phyloP scores from a whole-genome alignment of 768 basidiomycete genomes.

The Leccinum subtestaceum region DNA sequence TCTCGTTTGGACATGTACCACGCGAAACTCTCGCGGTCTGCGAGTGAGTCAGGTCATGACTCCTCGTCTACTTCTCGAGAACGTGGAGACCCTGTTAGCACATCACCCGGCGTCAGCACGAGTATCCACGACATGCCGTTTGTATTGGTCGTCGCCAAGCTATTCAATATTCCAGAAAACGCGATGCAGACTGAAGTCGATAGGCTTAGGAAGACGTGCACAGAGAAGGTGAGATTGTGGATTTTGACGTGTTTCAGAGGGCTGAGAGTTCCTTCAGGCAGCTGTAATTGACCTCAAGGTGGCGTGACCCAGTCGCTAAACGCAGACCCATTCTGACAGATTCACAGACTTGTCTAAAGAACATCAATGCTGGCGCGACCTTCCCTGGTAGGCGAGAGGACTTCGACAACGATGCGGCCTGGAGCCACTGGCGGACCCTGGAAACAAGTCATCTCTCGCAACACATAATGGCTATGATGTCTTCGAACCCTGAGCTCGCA shows the following conservation, averaged over 20 bases:
- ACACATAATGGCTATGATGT: constrained; percentile 82
- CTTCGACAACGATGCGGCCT: constrained; percentile 79
- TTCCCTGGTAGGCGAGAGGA: constrained; percentile 90
- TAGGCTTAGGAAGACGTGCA: constrained; percentile 57
- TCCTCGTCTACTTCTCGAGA: constrained; percentile 57
- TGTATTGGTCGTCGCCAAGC: constrained; percentile 60
- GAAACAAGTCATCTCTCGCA: constrained; percentile 84
- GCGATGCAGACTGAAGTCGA: constrained; percentile 75
- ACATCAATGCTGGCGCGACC: constrained; percentile 76
- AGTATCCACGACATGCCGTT: constrained; percentile 76
- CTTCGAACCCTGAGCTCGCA: constrained; percentile 82
- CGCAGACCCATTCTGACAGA: constrained; percentile 5
- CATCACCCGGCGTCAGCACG: constrained; percentile 37
- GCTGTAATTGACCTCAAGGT: constrained; percentile 88
- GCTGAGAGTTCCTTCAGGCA: constrained; percentile 46
- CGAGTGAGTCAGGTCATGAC: constrained; percentile 67
- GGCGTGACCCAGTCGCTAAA: constrained; percentile 4
- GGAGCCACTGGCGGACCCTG: constrained; percentile 75
- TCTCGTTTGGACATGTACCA: constrained; percentile 82
- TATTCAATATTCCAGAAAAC: constrained; percentile 73
- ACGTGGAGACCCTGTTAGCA: constrained; percentile 46
- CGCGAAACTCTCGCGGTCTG: constrained; percentile 66
- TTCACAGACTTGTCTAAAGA: constrained; percentile 77
- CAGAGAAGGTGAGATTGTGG: constrained; percentile 58
- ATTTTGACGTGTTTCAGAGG: neutral